Percentiles rank a stretch among this genome's conserved stretches.
Conservation (phyloP, 2,329 filamentous ascomycete species). For the Aspergillus melleus region DNA sequence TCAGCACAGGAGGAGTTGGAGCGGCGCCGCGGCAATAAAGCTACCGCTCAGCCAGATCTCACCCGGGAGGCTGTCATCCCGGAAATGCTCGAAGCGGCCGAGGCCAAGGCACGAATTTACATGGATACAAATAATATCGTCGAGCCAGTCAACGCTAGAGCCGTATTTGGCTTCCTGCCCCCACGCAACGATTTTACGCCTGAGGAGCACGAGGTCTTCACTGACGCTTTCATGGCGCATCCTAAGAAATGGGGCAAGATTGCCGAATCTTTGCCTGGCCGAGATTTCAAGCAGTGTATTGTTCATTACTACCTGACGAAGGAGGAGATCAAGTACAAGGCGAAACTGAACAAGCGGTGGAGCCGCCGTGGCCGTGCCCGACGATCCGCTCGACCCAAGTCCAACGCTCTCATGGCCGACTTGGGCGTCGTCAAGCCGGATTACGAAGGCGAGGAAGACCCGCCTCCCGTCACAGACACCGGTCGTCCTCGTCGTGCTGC, state of each 20-base stretch:
- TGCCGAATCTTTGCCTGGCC: constrained; percentile 46
- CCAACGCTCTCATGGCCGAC: constrained; percentile 51
- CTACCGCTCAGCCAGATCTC: constrained; percentile 46
- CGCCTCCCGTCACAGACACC: constrained; percentile 49
- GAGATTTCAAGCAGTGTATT: constrained; percentile 51
- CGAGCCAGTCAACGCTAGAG: constrained; percentile 38
- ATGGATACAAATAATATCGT: constrained; percentile 50
- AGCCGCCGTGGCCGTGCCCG: constrained; percentile 42
- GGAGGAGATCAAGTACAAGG: constrained; percentile 51
- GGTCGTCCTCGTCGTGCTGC: constrained; percentile 51
- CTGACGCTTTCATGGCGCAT: constrained; percentile 48
- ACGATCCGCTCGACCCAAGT: constrained; percentile 44
- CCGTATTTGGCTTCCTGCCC: constrained; percentile 47
- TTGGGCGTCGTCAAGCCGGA: constrained; percentile 45
- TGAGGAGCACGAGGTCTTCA: constrained; percentile 49
- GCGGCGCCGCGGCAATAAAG: constrained; percentile 44
- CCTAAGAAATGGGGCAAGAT: constrained; percentile 56
- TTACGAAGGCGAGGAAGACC: constrained; percentile 46
- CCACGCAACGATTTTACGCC: constrained; percentile 49
- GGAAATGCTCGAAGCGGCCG: constrained; percentile 46
- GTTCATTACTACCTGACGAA: constrained; percentile 54
- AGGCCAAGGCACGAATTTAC: constrained; percentile 42
- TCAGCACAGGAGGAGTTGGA: constrained; percentile 50
- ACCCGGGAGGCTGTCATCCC: constrained; percentile 49
- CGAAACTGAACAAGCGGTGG: constrained; percentile 48